Percentiles rank a stretch among this genome's conserved stretches.
phyloP scores from a whole-genome alignment of 1,284 basidiomycete genomes.

The Limonomyces culmigenus region DNA sequence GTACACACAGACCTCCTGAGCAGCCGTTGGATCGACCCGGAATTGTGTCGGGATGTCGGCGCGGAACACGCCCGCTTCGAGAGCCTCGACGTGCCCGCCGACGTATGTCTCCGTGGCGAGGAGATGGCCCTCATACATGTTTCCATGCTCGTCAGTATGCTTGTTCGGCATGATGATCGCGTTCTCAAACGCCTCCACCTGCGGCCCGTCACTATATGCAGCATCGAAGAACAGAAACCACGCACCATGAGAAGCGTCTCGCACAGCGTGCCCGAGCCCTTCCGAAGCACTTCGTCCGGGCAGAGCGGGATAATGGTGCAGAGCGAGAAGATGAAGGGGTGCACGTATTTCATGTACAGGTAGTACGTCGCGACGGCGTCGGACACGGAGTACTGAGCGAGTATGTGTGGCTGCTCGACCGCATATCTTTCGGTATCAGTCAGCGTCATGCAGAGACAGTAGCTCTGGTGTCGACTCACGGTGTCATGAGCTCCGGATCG shows the following conservation, averaged over 20 bases:
- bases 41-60: conserved; percentile 94
- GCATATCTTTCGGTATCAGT: conserved; percentile 62
- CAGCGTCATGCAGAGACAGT: background rate
- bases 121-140: conserved; percentile 92
- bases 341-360: conserved; percentile 99
- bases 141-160: conserved; percentile 85
- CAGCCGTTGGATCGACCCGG: conserved; percentile 81
- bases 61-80: conserved; percentile 96
- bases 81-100: conserved; percentile 95
- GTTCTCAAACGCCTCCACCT: conserved; percentile 92
- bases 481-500: conserved; percentile 98
- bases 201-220: conserved; percentile 2
- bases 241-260: conserved; percentile 96
- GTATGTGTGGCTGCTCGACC: conserved; percentile 84
- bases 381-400: conserved; percentile 98
- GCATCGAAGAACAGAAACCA: conserved; percentile 2
- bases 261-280: conserved; percentile 92
- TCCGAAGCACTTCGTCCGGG: conserved; percentile 92
- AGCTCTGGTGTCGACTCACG: conserved; percentile 32
- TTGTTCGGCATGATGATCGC: conserved; percentile 97
- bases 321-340: conserved; percentile 98
- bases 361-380: conserved; percentile 99
- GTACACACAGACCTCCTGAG: conserved; percentile 49
- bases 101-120: conserved; percentile 97
- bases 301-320: conserved; percentile 98